phyloP scores from a whole-genome alignment of 306 rosid genomes.

The Benincasa hispida region DNA sequence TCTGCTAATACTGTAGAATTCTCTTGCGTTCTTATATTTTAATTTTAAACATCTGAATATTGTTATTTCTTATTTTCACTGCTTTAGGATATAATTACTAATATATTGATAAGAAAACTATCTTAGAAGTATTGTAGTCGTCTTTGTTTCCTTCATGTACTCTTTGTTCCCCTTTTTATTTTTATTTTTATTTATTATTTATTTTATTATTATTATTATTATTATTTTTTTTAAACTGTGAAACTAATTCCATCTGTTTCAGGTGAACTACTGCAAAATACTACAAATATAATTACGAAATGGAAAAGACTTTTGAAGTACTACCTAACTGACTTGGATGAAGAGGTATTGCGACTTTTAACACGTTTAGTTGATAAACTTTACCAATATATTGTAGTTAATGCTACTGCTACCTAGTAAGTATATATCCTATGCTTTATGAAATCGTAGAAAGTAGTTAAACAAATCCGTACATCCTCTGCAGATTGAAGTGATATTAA shows the following conservation, averaged over 20 bases:
- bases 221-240: not conserved
- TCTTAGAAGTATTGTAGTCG: not conserved
- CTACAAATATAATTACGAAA: slow-evolving; percentile 31
- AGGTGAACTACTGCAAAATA: slow-evolving; percentile 55
- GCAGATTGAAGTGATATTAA: slow-evolving; percentile 87
- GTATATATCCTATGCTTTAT: not conserved
- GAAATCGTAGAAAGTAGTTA: not conserved
- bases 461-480: not conserved
- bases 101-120: not conserved
- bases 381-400: not conserved
- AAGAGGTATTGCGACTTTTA: slow-evolving; percentile 46
- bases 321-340: slow-evolving; percentile 69
- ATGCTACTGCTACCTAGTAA: not conserved
- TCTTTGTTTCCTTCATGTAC: not conserved
- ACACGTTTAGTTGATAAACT: not conserved
- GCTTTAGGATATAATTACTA: not conserved
- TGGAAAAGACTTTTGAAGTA: slow-evolving; percentile 65
- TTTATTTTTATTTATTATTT: no score
- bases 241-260: slow-evolving; percentile 5
- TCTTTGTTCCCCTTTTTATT: not conserved
- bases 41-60: not conserved
- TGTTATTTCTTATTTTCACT: not conserved
- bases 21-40: not conserved
- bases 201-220: no score
- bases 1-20: not conserved